phyloP scores from a whole-genome alignment of 75 land plant genomes.

The Picea sitchensis region DNA sequence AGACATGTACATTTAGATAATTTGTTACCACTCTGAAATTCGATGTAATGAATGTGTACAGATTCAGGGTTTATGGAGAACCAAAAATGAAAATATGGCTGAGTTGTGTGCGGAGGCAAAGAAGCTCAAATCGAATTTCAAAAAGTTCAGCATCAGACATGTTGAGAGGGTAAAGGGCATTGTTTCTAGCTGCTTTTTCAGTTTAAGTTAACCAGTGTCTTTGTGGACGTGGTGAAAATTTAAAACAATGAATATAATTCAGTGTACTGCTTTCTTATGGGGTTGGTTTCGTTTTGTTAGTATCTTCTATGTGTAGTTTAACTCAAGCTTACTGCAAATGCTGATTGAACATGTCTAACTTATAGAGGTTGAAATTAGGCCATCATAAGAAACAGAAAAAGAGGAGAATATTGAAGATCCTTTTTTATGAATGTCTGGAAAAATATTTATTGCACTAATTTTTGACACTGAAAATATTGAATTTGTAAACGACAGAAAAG shows the following conservation, averaged over 20 bases:
- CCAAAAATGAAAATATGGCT: constrained; percentile 32
- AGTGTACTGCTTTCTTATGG: not conserved
- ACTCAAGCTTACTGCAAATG: not conserved
- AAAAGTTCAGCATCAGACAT: constrained; percentile 51
- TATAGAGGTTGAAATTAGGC: not conserved
- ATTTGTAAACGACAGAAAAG: not conserved
- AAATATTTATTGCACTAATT: not conserved
- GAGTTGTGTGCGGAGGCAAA: constrained; percentile 37
- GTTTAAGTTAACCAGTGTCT: not conserved
- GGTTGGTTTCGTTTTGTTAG: not conserved
- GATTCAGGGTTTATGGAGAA: constrained; percentile 49
- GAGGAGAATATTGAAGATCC: no score
- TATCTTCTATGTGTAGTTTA: not conserved
- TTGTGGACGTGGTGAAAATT: not conserved
- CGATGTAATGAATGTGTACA: constrained; percentile 5
- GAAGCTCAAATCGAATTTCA: constrained; percentile 43
- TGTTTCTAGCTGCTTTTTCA: not conserved
- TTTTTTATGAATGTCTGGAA: not conserved
- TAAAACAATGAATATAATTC: not conserved
- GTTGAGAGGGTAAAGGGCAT: constrained; percentile 42
- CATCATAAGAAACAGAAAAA: no score
- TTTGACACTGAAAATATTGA: not conserved
- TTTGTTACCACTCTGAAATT: not conserved
- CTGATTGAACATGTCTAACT: not conserved
- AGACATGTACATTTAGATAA: not conserved